Base-by-base conservation (phyloP, 805 yeast species). In the Middelhovenomyces tepae region DNA sequence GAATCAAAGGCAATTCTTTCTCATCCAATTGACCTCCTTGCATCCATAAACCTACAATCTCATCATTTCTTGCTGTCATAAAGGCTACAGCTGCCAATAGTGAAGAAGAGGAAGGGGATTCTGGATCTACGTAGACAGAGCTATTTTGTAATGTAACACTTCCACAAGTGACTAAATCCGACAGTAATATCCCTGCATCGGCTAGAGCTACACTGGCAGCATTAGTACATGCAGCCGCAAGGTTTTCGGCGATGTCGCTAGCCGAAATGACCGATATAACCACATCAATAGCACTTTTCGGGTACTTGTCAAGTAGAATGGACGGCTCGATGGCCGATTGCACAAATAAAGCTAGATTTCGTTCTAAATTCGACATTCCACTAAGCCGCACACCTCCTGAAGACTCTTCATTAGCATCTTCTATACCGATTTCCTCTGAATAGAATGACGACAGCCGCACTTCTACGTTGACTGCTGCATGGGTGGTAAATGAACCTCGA, bases 261-360 rank as follows among this genome's bases (percentile, higher is more conserved):
- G 56, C 44, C 5, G 78, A 64, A 18, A 87, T 66, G 5, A 89
- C 61, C 24, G 78, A 72, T 4, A 91, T 62, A 41, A 77, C 78
- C 10, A 89, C 69, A 48, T 79, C 91, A 37, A 89, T 83, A 13
- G 87, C 75, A 2, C 95, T 82, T 56, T 89, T 89, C 4, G 97
- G 96, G 54, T 91, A 91, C 40, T 77, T 75, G 9, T 71, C 71
- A 21, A 84, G 60, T 13, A 78, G 45, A 2, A 81, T 63, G 1
- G 76, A 56, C 6, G 78, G 71, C 16, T 65, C 51, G 11, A 75
- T 49, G 25, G 77, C 56, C 3, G 75, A 62, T 34, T 69, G 68
- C 6, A 77, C 54, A 38, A 66, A 73, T 11, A 69, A 62, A n/a
- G 58, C 48, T 9, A 53, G 72, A 53, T 53, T 71, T 64, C 55